These are phyloP conservation scores for Monosiga brevicollis DNA, from an alignment of 78 protist species.

Conservation along the genomic window DNA sequence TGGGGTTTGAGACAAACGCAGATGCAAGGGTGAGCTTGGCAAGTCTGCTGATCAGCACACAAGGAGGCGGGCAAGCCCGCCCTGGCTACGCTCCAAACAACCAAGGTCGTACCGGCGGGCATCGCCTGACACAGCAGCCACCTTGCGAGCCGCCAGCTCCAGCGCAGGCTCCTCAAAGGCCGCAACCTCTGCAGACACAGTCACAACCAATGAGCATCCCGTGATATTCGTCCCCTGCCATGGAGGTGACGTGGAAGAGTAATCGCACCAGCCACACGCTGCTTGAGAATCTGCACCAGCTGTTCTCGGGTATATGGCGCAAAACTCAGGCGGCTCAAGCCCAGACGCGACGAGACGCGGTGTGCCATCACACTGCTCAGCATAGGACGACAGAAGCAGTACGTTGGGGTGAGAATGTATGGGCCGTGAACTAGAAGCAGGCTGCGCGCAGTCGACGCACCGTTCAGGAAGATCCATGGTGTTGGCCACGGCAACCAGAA, in stretches of 20 bases:
- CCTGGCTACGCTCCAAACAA: too few species aligned
- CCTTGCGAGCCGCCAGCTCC: constrained; percentile 25
- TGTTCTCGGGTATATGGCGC: constrained; percentile 17
- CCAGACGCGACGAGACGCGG: constrained; percentile 5
- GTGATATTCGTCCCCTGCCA: neutral
- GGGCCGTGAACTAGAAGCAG: too few species aligned
- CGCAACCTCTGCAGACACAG: neutral
- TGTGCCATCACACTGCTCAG: too few species aligned
- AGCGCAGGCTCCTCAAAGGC: constrained; percentile 28
- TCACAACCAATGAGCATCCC: neutral
- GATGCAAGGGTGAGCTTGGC: too few species aligned
- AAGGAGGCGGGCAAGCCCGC: too few species aligned
- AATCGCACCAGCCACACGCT: neutral
- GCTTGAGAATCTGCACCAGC: constrained; percentile 13
- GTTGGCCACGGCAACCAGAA: constrained; percentile 33
- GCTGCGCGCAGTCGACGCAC: too few species aligned
- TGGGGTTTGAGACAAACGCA: too few species aligned
- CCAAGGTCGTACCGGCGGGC: too few species aligned
- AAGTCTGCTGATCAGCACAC: too few species aligned
- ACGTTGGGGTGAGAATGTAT: too few species aligned
- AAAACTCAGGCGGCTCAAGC: constrained; percentile 8
- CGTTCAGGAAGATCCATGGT: constrained; percentile 60
- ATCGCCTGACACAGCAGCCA: constrained; percentile 34
- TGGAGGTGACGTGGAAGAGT: neutral
- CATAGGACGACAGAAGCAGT: too few species aligned